Percentiles rank a stretch among this genome's conserved stretches.
Conservation (phyloP, 2,329 filamentous ascomycete species). For the Leptographium wingfieldii region DNA sequence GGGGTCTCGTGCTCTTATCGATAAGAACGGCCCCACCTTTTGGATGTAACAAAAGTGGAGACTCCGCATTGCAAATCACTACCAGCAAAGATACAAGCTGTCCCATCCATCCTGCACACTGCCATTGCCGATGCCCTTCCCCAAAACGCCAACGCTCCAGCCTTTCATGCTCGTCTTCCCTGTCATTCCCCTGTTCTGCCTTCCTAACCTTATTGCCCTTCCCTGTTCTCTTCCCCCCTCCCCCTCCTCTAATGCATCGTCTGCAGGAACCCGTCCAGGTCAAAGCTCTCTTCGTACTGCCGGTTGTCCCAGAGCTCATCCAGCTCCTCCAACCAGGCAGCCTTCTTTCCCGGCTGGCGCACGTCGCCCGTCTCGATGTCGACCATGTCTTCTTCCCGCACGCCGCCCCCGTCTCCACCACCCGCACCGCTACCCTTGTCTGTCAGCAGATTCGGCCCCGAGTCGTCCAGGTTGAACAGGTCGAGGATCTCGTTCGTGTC, state of each 20-base stretch:
- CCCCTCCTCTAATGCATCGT: slow-evolving; percentile 57
- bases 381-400: slow-evolving; percentile 73
- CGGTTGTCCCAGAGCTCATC: slow-evolving; percentile 95
- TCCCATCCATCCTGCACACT: background rate
- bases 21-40: background rate
- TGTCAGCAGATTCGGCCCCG: slow-evolving; percentile 52
- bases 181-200: too few relatives aligned
- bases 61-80: background rate
- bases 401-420: slow-evolving; percentile 30
- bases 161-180: background rate
- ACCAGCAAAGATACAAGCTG: background rate
- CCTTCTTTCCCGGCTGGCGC: slow-evolving; percentile 87
- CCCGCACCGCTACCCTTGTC: slow-evolving; percentile 39
- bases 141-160: background rate
- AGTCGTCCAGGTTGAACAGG: slow-evolving; percentile 81
- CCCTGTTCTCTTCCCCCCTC: background rate
- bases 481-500: slow-evolving; percentile 97
- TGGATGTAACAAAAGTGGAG: background rate
- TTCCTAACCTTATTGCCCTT: too few relatives aligned
- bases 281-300: slow-evolving; percentile 97
- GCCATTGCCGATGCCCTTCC: background rate
- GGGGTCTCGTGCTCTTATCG: background rate
- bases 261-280: slow-evolving; percentile 88
- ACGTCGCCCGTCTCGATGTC: slow-evolving; percentile 88
- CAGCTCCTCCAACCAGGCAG: slow-evolving; percentile 80